Evolutionary conservation across 2,329 filamentous ascomycete genomes (phyloP).

Genomic region (Colletotrichum orbiculare): DNA sequence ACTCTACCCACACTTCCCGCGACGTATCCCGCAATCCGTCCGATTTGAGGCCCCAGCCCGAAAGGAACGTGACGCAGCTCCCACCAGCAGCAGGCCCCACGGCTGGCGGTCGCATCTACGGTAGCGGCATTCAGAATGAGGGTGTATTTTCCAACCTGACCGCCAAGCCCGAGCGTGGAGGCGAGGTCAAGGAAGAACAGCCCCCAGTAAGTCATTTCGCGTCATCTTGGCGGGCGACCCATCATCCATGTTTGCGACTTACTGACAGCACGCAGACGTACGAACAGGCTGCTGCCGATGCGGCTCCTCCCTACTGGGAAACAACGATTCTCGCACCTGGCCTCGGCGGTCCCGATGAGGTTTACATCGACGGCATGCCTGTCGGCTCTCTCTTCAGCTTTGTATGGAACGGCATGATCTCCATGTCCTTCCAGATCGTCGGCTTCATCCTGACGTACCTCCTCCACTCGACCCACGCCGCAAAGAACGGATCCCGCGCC

Average conservation of each 20-base stretch:
- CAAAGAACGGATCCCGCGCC: constrained; percentile 95
- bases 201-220: constrained; percentile 81
- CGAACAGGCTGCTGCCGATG: constrained; percentile 96
- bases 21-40: constrained; percentile 35
- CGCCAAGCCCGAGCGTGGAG: constrained; percentile 86
- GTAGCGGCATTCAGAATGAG: constrained; percentile 83
- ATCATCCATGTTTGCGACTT: constrained; percentile 11
- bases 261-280: constrained; percentile 76
- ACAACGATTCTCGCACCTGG: constrained; percentile 96
- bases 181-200: constrained; percentile 85
- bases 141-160: constrained; percentile 96
- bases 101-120: constrained; percentile 66
- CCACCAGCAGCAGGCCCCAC: constrained; percentile 40
- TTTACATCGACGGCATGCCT: constrained; percentile 95
- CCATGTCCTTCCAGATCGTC: constrained; percentile 95
- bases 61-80: constrained; percentile 37
- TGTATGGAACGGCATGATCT: constrained; percentile 95
- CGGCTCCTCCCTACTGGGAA: constrained; percentile 98
- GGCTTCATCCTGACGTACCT: constrained; percentile 98
- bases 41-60: constrained; percentile 37
- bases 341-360: constrained; percentile 89
- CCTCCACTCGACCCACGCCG: constrained; percentile 95
- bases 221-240: neutral
- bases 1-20: constrained; percentile 47
- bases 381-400: constrained; percentile 90